A percentile compares a stretch with the other conserved stretches of the same genome.
These are phyloP conservation scores for Podospora sp. DNA, from an alignment of 495 filamentous ascomycete species.

Conservation along the genomic window DNA sequence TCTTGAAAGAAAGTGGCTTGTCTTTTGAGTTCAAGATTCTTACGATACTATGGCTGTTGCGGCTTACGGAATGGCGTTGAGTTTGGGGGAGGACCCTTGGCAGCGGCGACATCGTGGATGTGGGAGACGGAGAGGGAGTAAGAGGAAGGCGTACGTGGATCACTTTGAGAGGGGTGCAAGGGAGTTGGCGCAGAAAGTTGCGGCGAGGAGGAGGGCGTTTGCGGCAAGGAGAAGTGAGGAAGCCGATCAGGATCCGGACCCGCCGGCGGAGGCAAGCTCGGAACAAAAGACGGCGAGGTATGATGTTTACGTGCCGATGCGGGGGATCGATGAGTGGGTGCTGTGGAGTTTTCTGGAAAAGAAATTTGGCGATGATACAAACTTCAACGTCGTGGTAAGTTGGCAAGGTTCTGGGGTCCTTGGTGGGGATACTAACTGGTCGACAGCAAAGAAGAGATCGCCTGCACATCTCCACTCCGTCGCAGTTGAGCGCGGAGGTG, in stretches of 20 bases:
- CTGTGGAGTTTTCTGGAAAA: conserved; percentile 6
- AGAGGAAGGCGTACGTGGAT: neutral
- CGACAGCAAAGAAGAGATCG: neutral
- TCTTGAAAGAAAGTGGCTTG: neutral
- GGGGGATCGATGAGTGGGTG: conserved; percentile 9
- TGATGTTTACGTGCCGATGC: conserved; percentile 9
- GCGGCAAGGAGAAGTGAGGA: neutral
- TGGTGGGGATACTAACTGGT: neutral
- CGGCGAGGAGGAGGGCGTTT: neutral
- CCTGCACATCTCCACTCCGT: conserved; percentile 3
- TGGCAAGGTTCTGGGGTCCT: neutral
- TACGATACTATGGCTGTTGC: neutral
- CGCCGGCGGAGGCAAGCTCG: neutral
- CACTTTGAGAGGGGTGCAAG: neutral
- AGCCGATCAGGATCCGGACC: neutral
- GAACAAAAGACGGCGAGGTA: neutral
- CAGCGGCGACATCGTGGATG: neutral
- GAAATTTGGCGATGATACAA: conserved; percentile 5
- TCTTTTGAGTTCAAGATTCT: neutral
- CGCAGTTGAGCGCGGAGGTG: neutral
- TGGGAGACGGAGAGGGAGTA: neutral
- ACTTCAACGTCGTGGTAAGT: conserved; percentile 12
- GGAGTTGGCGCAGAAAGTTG: neutral
- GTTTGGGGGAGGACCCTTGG: neutral
- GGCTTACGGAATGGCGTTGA: neutral